phyloP scores from a whole-genome alignment of 2,329 filamentous ascomycete genomes.

The Botrytis porri region DNA sequence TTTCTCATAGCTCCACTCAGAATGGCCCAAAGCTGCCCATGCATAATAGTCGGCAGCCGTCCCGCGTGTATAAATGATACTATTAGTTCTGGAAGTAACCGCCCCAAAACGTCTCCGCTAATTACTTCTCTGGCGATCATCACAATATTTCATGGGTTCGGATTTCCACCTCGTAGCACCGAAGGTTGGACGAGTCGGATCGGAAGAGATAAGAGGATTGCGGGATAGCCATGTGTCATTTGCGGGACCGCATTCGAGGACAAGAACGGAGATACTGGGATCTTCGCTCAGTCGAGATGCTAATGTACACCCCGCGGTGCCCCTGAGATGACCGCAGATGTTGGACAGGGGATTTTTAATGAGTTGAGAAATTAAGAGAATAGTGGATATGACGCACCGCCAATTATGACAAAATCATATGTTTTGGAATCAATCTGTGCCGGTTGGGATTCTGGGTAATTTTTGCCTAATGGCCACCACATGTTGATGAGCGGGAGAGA shows the following conservation, averaged over 20 bases:
- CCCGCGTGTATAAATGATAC: slow-evolving; percentile 41
- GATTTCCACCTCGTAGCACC: slow-evolving; percentile 9
- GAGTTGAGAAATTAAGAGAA: fast-evolving
- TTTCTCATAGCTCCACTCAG: slow-evolving; percentile 45
- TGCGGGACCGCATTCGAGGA: slow-evolving; percentile 41
- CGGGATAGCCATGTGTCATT: slow-evolving; percentile 11
- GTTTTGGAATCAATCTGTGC: neutral
- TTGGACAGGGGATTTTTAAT: neutral
- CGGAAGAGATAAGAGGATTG: neutral
- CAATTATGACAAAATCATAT: neutral
- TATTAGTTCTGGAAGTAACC: slow-evolving; percentile 44
- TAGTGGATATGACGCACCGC: neutral
- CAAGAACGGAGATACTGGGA: slow-evolving; percentile 39
- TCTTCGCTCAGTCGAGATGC: slow-evolving; percentile 42
- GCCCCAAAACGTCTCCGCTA: slow-evolving; percentile 35
- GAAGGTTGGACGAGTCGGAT: neutral
- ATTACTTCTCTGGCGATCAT: slow-evolving; percentile 6
- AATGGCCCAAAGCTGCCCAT: slow-evolving; percentile 47
- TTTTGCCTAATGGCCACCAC: neutral
- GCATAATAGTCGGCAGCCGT: slow-evolving; percentile 43
- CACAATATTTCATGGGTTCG: slow-evolving; percentile 15
- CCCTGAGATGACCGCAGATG: slow-evolving; percentile 32
- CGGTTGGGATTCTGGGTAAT: neutral
- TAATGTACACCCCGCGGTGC: slow-evolving; percentile 44
- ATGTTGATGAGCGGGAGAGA: neutral